phyloP scores from a whole-genome alignment of 768 basidiomycete genomes.

The Tricholoma matsutake region DNA sequence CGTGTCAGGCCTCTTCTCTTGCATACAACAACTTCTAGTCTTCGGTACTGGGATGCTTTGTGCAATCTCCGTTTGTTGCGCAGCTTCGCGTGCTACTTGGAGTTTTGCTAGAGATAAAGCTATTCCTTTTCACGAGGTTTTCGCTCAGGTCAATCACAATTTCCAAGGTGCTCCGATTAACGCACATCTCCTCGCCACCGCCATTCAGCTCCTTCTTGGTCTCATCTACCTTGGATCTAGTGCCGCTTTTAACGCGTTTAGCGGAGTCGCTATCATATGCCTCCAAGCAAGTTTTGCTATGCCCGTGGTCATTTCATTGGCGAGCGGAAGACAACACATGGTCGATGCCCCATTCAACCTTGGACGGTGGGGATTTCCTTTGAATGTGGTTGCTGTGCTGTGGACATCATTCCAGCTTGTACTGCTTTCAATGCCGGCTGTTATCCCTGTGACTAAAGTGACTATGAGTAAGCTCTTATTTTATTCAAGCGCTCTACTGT shows the following conservation, averaged over 20 bases:
- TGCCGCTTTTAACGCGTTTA: constrained; percentile 66
- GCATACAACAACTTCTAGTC: constrained; percentile 30
- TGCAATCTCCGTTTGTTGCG: constrained; percentile 62
- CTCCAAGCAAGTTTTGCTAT: constrained; percentile 62
- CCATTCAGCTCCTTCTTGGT: constrained; percentile 56
- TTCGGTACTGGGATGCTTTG: constrained; percentile 59
- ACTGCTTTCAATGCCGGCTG: constrained; percentile 67
- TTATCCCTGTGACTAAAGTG: constrained; percentile 48
- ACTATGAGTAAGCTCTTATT: constrained; percentile 42
- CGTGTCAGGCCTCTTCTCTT: neutral
- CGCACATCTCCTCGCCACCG: constrained; percentile 56
- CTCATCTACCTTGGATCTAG: constrained; percentile 61
- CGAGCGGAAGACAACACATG: constrained; percentile 41
- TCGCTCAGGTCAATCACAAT: constrained; percentile 43
- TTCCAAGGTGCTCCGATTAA: constrained; percentile 61
- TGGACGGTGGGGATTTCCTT: constrained; percentile 40
- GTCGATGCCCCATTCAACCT: constrained; percentile 48
- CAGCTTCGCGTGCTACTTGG: constrained; percentile 69
- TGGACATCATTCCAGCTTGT: constrained; percentile 63
- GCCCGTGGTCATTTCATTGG: constrained; percentile 54
- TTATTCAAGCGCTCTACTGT: neutral
- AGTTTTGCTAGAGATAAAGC: constrained; percentile 67
- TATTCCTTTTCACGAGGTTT: constrained; percentile 50
- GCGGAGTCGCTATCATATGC: constrained; percentile 65
- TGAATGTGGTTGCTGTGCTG: constrained; percentile 52